Base-by-base conservation (phyloP, 345 rosid species). In the Linum lewisii region DNA sequence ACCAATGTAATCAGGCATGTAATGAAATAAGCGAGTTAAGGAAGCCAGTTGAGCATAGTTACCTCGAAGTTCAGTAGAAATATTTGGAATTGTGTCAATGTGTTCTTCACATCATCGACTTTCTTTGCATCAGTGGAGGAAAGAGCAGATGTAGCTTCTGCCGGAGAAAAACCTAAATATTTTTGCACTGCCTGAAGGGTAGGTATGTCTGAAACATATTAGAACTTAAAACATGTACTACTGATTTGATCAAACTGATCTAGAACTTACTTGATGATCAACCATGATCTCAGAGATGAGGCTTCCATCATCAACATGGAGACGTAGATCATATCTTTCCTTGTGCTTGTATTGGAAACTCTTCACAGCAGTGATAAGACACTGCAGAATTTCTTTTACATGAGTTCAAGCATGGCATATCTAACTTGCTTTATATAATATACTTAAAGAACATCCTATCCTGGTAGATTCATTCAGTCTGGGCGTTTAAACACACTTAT, bases 351-450 rank as follows among this genome's bases (percentile, higher is more conserved):
- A 87, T 53, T 78, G 84, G 73, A 93, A 93, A 25, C 72, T 70
- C 73, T 89, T 93, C 24, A 93, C 95, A 47, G 95, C 97, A 26
- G 99, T 93, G 77, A 87, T 62, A 75, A 87, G 80, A 72, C 99
- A 87, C 99, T 89, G 65, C 78, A 72, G 66, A 26, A 23, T 29
- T 47, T 59, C 54, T 23, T 3, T 54, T 24, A n/a, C 32, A 16
- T 24, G 63, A 69, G 45, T 37, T 11, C 36, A 22, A 20, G 47
- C 2, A 16, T 29, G 34, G 34, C 34, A 29, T 29, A 29, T 29
- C 34, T 1, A 29, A 29, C 34, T 29, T 29, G 34, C 34, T 29
- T 29, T 29, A 29, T 29, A 29, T 29, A 29, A 29, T 29, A 29
- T 5, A 29, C 34, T 29, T 29, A 29, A 29, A 29, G 34, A 29